A percentile compares a stretch with the other conserved stretches of the same genome.
Conservation (phyloP, 2,329 filamentous ascomycete species). For the Domatiomyces globalis region DNA sequence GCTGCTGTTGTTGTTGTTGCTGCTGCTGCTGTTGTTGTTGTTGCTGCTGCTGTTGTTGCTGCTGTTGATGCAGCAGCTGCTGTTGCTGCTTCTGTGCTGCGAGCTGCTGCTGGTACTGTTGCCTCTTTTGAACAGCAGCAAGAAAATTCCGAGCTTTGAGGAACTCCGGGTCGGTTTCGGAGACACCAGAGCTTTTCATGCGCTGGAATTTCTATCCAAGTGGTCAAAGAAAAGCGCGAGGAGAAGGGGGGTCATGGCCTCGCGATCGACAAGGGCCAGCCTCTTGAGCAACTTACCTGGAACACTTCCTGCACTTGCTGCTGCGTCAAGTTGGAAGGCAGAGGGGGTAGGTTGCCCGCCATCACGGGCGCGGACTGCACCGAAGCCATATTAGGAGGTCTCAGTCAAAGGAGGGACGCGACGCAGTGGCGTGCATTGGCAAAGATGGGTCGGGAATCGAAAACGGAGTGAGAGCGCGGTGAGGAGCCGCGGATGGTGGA, state of each 20-base stretch:
- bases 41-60: conserved; percentile 16
- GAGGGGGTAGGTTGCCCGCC: conserved; percentile 48
- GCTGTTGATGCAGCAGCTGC: conserved; percentile 28
- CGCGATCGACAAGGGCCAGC: neutral
- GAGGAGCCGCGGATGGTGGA: neutral
- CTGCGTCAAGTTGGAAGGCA: conserved; percentile 56
- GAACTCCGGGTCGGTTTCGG: conserved; percentile 71
- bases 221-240: conserved; percentile 1
- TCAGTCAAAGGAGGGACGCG: neutral
- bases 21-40: conserved; percentile 14
- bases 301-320: conserved; percentile 65
- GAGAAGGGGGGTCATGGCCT: conserved; percentile 2
- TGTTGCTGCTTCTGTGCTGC: conserved; percentile 43
- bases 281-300: conserved; percentile 24
- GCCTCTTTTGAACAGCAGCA: conserved; percentile 53
- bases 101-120: conserved; percentile 43
- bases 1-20: conserved; percentile 18
- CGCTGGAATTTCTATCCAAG: conserved; percentile 61
- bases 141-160: conserved; percentile 69
- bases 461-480: neutral
- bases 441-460: neutral
- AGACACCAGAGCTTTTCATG: conserved; percentile 75
- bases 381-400: conserved; percentile 53
- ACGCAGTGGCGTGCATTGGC: neutral
- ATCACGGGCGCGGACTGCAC: conserved; percentile 58